phyloP scores from a whole-genome alignment of 257 asterid species.

The Solanum raphanifolium region DNA sequence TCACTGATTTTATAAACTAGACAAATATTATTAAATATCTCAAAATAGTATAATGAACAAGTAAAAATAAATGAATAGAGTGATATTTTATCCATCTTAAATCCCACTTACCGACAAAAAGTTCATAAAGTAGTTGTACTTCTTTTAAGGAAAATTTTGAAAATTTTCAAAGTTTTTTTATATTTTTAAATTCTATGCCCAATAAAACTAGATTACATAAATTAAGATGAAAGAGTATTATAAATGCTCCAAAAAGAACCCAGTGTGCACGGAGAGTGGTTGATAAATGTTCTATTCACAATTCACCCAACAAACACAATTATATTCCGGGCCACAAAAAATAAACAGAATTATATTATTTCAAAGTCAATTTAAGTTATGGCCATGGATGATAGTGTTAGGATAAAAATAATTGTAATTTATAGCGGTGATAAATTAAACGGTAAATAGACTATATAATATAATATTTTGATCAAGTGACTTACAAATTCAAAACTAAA shows the following conservation, averaged over 20 bases:
- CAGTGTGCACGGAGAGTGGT: background rate
- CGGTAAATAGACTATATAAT: background rate
- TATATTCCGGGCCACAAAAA: background rate
- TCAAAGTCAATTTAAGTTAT: background rate
- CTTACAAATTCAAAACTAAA: background rate
- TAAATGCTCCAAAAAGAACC: background rate
- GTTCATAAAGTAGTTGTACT: background rate
- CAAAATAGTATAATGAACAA: no score
- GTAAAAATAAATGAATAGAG: accelerated
- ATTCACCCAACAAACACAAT: background rate
- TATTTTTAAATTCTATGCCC: background rate
- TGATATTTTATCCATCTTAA: background rate
- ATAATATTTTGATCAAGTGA: background rate
- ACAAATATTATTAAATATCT: no score
- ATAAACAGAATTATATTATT: background rate
- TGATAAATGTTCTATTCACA: background rate
- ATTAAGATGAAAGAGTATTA: background rate
- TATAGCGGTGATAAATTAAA: background rate
- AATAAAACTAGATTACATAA: no score
- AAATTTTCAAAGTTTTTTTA: no score
- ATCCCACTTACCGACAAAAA: no score
- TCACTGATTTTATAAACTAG: no score
- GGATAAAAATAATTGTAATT: background rate
- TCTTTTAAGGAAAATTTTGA: background rate
- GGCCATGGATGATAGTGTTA: background rate